These are phyloP conservation scores for Ganoderma lingzhi DNA, from an alignment of 1,284 basidiomycete genomes.

Conservation along the genomic window DNA sequence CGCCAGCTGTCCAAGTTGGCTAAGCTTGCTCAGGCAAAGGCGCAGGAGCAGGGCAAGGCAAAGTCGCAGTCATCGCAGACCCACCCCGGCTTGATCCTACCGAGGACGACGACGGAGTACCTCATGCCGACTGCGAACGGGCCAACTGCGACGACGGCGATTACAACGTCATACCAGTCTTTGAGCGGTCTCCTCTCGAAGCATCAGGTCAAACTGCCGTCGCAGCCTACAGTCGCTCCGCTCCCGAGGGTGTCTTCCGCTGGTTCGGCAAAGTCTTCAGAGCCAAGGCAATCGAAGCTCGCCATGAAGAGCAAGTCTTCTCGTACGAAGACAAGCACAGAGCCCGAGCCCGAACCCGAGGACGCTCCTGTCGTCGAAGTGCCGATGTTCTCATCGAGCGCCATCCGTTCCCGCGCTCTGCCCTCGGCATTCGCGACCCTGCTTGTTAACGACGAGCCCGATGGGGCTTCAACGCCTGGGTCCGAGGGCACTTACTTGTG, in stretches of 20 bases:
- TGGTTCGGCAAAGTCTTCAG: conserved; percentile 21
- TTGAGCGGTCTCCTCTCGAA: conserved; percentile 55
- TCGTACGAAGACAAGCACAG: conserved; percentile 38
- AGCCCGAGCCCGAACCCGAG: conserved; percentile 46
- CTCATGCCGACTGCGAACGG: conserved; percentile 79
- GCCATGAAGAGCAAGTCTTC: conserved; percentile 69
- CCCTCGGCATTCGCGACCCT: conserved; percentile 81
- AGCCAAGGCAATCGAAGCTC: conserved; percentile 66
- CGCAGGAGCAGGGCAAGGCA: conserved; percentile 41
- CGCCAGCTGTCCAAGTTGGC: conserved; percentile 72
- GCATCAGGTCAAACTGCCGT: conserved; percentile 31
- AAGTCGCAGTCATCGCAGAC: conserved; percentile 29
- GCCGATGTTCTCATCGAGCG: conserved; percentile 63
- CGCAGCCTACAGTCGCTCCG: conserved; percentile 31
- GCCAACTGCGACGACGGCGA: conserved; percentile 77
- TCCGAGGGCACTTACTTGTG: conserved; percentile 30
- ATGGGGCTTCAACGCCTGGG: conserved; percentile 35
- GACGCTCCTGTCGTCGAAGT: conserved; percentile 44
- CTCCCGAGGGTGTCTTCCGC: conserved; percentile 10
- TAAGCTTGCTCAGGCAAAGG: conserved; percentile 69
- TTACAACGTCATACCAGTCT: conserved; percentile 79
- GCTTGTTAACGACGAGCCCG: conserved; percentile 64
- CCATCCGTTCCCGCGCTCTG: conserved; percentile 65
- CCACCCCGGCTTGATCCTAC: conserved; percentile 29
- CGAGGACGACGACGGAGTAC: conserved; percentile 61